These are phyloP conservation scores for Hypsizygus ulmarius DNA, from an alignment of 1,284 basidiomycete species.

Conservation along the genomic window DNA sequence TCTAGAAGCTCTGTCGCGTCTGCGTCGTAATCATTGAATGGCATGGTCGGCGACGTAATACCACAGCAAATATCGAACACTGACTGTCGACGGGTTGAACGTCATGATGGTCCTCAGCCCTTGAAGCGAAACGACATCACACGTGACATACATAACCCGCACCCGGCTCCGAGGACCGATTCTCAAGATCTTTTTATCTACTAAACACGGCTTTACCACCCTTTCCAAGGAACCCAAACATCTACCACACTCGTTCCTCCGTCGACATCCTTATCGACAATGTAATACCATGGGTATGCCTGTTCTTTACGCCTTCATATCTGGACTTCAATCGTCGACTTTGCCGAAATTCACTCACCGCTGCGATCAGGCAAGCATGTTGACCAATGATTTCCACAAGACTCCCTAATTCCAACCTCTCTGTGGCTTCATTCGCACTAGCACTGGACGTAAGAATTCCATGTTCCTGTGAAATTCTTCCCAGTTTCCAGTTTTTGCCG, in stretches of 20 bases:
- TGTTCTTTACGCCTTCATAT: constrained; percentile 27
- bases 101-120: not conserved
- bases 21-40: constrained; percentile 61
- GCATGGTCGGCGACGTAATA: constrained; percentile 38
- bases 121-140: not conserved
- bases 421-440: constrained; percentile 25
- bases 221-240: constrained; percentile 90
- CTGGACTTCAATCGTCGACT: not conserved
- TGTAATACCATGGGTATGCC: constrained; percentile 78
- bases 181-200: not conserved
- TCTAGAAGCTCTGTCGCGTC: constrained; percentile 89
- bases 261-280: constrained; percentile 60
- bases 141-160: constrained; percentile 3
- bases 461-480: constrained; percentile 79
- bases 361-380: constrained; percentile 78
- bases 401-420: constrained; percentile 55
- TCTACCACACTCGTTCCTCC: constrained; percentile 64
- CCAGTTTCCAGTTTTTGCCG: constrained; percentile 68
- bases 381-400: constrained; percentile 69
- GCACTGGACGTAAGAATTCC: constrained; percentile 57
- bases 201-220: constrained; percentile 56
- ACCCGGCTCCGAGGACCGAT: too few species aligned
- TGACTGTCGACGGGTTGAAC: constrained; percentile 4
- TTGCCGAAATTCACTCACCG: constrained; percentile 37
- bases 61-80: constrained; percentile 13